Percentiles rank a stretch among this genome's conserved stretches.
Evolutionary conservation across 495 filamentous ascomycete species (phyloP).

Genomic region (Neurospora sp.): DNA sequence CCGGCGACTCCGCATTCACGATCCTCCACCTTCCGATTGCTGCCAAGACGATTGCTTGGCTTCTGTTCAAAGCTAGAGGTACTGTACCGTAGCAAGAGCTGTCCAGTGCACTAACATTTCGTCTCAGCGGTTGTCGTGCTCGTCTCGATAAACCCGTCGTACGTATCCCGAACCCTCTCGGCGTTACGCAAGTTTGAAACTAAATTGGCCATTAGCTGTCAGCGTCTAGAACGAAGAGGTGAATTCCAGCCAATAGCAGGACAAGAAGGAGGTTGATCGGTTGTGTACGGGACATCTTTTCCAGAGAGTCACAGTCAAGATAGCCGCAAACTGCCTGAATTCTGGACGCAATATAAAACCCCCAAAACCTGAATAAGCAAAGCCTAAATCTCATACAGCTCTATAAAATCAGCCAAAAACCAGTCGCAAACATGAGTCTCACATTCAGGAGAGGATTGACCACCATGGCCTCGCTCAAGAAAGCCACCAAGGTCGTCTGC

Average conservation of each 20-base stretch:
- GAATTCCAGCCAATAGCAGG: not conserved
- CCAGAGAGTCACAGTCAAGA: not conserved
- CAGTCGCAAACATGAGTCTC: not conserved
- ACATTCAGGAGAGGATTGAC: slow-evolving; percentile 35
- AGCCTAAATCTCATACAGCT: not conserved
- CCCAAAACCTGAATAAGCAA: not conserved
- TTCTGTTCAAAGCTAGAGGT: not conserved
- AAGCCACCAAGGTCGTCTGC: slow-evolving; percentile 84
- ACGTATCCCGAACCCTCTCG: not conserved
- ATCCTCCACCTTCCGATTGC: not conserved
- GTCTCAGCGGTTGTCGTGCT: not conserved
- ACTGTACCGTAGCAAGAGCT: not conserved
- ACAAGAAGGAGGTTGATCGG: not conserved
- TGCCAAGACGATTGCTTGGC: not conserved
- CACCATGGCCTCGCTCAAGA: slow-evolving; percentile 51
- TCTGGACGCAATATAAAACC: not conserved
- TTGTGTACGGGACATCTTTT: not conserved
- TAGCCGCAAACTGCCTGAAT: not conserved
- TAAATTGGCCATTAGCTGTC: not conserved
- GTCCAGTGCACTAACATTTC: not conserved
- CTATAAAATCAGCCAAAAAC: not conserved
- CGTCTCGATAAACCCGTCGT: not conserved
- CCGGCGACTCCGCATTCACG: not conserved
- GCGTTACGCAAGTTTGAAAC: not conserved
- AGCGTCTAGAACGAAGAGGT: not conserved